Conservation (phyloP, 768 basidiomycete species). For the Tylopilus balloui region DNA sequence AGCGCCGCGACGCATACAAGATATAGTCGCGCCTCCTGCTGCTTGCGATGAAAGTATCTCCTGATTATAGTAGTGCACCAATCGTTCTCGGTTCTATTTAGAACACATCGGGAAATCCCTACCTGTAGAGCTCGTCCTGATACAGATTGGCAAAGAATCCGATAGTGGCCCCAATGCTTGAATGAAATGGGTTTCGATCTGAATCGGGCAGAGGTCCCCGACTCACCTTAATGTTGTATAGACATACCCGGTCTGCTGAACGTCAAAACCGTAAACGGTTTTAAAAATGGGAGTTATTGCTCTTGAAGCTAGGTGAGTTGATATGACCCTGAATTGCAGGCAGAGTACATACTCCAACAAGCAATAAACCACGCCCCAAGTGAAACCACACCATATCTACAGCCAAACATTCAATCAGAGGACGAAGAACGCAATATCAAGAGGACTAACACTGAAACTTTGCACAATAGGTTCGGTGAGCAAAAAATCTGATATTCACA, state of each 20-base stretch:
- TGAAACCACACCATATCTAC: conserved; percentile 63
- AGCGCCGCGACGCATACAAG: conserved; percentile 50
- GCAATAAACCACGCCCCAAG: conserved; percentile 71
- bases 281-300: conserved; percentile 54
- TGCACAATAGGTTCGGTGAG: conserved; percentile 62
- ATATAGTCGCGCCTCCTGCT: conserved; percentile 58
- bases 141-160: conserved; percentile 42
- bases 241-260: conserved; percentile 53
- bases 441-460: conserved; percentile 55
- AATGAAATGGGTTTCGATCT: background rate
- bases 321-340: background rate
- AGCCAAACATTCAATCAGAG: background rate
- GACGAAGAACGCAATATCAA: background rate
- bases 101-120: background rate
- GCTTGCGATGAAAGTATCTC: conserved; percentile 17
- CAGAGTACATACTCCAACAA: conserved; percentile 46
- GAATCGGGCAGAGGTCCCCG: background rate
- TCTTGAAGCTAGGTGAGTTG: conserved; percentile 26
- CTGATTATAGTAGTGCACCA: conserved; percentile 22
- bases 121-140: conserved; percentile 51
- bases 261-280: conserved; percentile 54
- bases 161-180: conserved; percentile 49
- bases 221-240: conserved; percentile 53
- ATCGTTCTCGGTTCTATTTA: conserved; percentile 8
- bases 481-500: conserved; percentile 17